A percentile compares a stretch with the other conserved stretches of the same genome.
Evolutionary conservation across 352 stramenopile species (phyloP).

Genomic region (Globisporangium echinulatum): DNA sequence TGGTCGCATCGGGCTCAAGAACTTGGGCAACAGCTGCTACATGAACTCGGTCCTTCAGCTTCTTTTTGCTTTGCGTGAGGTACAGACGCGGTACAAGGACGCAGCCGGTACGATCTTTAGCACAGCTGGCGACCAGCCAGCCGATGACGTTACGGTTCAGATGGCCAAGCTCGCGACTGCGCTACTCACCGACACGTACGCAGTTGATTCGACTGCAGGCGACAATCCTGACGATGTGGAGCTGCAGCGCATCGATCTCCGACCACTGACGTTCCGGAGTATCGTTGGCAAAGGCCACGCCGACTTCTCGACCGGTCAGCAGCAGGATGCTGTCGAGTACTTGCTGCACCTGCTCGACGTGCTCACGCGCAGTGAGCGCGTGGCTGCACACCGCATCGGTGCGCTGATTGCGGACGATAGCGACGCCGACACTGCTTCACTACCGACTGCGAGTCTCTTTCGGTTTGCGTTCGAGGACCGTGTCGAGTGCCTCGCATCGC

Average conservation of each 20-base stretch:
- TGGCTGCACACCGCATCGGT: slow-evolving; percentile 40
- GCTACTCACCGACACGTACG: slow-evolving; percentile 86
- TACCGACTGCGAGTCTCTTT: slow-evolving; percentile 86
- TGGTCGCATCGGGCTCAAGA: slow-evolving; percentile 95
- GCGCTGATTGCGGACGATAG: slow-evolving; percentile 27
- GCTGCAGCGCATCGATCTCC: slow-evolving; percentile 33
- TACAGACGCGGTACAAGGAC: slow-evolving; percentile 69
- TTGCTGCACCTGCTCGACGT: slow-evolving; percentile 94
- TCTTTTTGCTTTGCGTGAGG: slow-evolving; percentile 78
- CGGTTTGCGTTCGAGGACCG: slow-evolving; percentile 88
- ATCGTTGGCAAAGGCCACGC: slow-evolving; percentile 93
- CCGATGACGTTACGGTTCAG: slow-evolving; percentile 85
- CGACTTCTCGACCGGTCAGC: slow-evolving; percentile 95
- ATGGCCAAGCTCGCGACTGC: slow-evolving; percentile 90
- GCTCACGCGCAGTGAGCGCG: slow-evolving; percentile 83
- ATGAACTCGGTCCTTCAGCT: slow-evolving; percentile 97
- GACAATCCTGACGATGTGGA: slow-evolving; percentile 29
- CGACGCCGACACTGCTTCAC: slow-evolving; percentile 13
- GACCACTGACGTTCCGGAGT: slow-evolving; percentile 91
- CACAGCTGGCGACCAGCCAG: slow-evolving; percentile 10
- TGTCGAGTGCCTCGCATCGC: slow-evolving; percentile 65
- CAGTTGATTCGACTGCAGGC: slow-evolving; percentile 16
- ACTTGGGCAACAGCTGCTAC: slow-evolving; percentile 99
- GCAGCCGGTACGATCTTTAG: slow-evolving; percentile 50
- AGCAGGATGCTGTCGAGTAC: slow-evolving; percentile 98